Evolutionary conservation across 1,139 yeast species (phyloP).

Genomic region (Chernovozyma sophiae-reginae): DNA sequence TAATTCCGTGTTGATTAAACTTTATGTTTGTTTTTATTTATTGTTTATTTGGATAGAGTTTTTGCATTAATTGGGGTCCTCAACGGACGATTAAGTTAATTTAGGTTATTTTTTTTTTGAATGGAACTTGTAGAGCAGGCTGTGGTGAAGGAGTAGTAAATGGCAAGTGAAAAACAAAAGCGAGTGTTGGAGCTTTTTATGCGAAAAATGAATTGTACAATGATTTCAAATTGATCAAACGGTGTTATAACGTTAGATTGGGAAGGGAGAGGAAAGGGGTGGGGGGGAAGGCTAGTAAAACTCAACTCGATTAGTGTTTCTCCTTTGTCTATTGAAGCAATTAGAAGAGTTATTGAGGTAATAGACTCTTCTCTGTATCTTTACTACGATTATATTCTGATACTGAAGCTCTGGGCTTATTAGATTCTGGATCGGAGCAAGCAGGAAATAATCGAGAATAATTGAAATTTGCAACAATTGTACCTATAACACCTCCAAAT

Average conservation of each 20-base stretch:
- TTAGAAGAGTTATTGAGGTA: background rate
- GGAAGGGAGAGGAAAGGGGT: too few species aligned
- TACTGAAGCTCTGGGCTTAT: background rate
- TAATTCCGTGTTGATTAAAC: constrained; percentile 6
- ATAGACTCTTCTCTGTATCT: constrained; percentile 3
- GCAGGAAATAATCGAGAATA: constrained; percentile 15
- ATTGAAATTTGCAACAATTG: constrained; percentile 20
- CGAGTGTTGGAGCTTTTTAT: too few species aligned
- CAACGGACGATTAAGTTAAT: constrained; percentile 45
- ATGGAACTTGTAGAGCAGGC: too few species aligned
- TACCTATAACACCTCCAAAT: constrained; percentile 40
- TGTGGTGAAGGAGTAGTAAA: too few species aligned
- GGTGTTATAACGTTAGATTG: too few species aligned
- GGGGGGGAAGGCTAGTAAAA: too few species aligned
- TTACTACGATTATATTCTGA: background rate
- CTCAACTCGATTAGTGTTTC: too few species aligned
- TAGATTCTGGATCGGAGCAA: constrained; percentile 3
- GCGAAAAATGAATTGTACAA: too few species aligned
- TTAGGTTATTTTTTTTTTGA: constrained; percentile 5
- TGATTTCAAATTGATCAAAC: too few species aligned
- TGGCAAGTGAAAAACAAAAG: too few species aligned
- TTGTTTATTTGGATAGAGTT: constrained; percentile 37
- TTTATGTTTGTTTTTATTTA: constrained; percentile 12
- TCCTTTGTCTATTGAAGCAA: background rate
- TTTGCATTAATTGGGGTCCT: constrained; percentile 52